Evolutionary conservation across 768 basidiomycete species (phyloP), one percentile per base, ranked within the genome.

Genomic region (Rhodocollybia butyracea): DNA sequence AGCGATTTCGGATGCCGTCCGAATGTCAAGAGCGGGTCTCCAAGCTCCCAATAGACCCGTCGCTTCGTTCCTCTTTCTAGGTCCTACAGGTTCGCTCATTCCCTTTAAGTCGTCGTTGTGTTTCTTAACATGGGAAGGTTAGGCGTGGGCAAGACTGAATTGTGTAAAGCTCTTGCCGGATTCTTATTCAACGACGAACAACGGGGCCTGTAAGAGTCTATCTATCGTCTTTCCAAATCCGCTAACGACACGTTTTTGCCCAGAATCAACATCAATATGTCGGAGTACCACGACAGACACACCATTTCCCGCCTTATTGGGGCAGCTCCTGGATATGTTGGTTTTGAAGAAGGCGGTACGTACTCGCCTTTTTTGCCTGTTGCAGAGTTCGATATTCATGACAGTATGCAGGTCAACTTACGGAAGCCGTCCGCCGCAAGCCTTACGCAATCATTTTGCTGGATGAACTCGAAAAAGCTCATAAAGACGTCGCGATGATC

Each of bases 251-350:
- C 45, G 17, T 45, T 46, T 53, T 24, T 57, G 7, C 10, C 13
- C 19, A 91, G 88, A 52, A 92, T 94, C 59, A 90, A 87, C 57
- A 92, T 96, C 65, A 95, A 97, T 61, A 94, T 96, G 92, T 89
- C 90, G n/a, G 91, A 97, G 81, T 97, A 89, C 63, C 90, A 92
- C 48, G 94, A 95, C 60, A 83, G 94, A 52, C 92, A 98, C 64
- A 93, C 92, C 0, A 87, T 98, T 51, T 91, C 92, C 0, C 80
- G 94, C 3, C 74, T 98, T 22, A 92, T 98, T 50, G 96, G 95
- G 54, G 90, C 93, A 2, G 91, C 94, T 0, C 92, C 95, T 7
- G 95, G 95, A 3, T 96, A 94, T 64, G 86, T 97, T 30, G 96
- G 95, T 0, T 87, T 94, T 64, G 94, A 97, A 63, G 83, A 89